phyloP scores from a whole-genome alignment of 2,329 filamentous ascomycete species.

The Blastomyces silverae region DNA sequence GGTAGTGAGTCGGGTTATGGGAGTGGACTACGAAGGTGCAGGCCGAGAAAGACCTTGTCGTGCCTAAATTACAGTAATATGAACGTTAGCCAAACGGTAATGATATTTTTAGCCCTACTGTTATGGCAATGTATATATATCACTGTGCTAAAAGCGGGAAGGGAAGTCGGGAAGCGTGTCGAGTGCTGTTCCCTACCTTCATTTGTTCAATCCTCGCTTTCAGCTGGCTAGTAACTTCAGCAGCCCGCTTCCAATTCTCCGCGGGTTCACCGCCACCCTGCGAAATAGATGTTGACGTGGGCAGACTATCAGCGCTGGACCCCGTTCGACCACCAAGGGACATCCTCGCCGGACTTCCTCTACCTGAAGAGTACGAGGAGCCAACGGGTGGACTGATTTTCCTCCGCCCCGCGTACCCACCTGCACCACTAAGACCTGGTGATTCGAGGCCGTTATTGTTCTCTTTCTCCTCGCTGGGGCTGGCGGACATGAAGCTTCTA shows the following conservation, averaged over 20 bases:
- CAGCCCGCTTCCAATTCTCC: slow-evolving; percentile 95
- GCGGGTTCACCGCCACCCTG: slow-evolving; percentile 50
- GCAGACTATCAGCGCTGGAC: not conserved
- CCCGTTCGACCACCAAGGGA: slow-evolving; percentile 22
- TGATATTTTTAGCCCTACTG: not conserved
- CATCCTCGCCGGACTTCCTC: slow-evolving; percentile 35
- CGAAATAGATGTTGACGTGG: slow-evolving; percentile 24
- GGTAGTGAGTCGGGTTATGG: slow-evolving; percentile 16
- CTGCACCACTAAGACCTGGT: slow-evolving; percentile 27
- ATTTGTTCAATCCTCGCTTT: slow-evolving; percentile 98
- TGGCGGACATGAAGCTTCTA: slow-evolving; percentile 40
- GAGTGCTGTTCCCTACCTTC: slow-evolving; percentile 54
- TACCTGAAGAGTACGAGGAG: slow-evolving; percentile 29
- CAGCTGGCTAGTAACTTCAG: slow-evolving; percentile 93
- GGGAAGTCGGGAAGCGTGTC: not conserved
- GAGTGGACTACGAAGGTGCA: slow-evolving; percentile 21
- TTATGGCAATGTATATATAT: not conserved
- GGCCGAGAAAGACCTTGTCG: slow-evolving; percentile 41
- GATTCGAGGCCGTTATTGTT: slow-evolving; percentile 53
- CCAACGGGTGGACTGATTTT: slow-evolving; percentile 42
- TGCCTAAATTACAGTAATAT: slow-evolving; percentile 28
- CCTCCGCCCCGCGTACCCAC: slow-evolving; percentile 31
- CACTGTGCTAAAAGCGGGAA: not conserved
- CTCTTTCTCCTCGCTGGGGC: slow-evolving; percentile 69
- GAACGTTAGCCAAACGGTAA: slow-evolving; percentile 17